Base-by-base conservation (phyloP, 495 filamentous ascomycete genomes). In the Penicillium goetzii region DNA sequence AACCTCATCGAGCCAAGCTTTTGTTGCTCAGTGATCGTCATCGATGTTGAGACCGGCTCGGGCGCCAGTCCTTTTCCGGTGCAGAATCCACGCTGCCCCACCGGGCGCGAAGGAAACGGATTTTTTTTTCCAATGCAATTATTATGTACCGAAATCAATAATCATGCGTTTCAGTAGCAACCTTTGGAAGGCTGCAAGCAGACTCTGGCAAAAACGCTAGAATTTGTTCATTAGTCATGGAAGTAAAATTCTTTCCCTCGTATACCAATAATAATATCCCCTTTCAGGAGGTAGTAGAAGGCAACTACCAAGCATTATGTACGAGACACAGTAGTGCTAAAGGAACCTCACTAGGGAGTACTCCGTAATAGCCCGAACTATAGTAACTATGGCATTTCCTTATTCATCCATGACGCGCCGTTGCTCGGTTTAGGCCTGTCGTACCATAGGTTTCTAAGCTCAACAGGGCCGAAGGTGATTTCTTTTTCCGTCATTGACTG, bases 61-160 rank as follows among this genome's bases (percentile, higher is more conserved):
- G 58, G 34, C 34, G 59, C 26, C 59, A 41, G 41, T 59, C 50
- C 58, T 50, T 52, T 63, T 63, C 36, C 67, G 54, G 51, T 58
- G 61, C 54, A 62, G 59, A 62, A 62, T 52, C 57, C 41, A 67
- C 58, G 50, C 1, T 57, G 68, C 61, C 70, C 70, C 70, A 72
- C 69, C 26, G 11, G 9, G 21, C 49, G 14, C 40, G 43, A 53
- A 14, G 56, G 65, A 63, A 66, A 63, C 36, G 55, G 58, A 63
- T 52, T 65, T 64, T 52, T 65, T 41, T 59, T 7, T 30, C 12
- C 26, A 26, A 21, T 21, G 14, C n/a, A 34, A 59, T 23, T 14
- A 25, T 47, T 23, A 47, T 58, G 26, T 32, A 47, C 40, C 56
- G 12, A 15, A 55, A 34, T 9, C 34, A 30, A 50, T n/a, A n/a